Evolutionary conservation across 208 protist genomes (phyloP).

Genomic region (Acanthamoeba sp.): DNA sequence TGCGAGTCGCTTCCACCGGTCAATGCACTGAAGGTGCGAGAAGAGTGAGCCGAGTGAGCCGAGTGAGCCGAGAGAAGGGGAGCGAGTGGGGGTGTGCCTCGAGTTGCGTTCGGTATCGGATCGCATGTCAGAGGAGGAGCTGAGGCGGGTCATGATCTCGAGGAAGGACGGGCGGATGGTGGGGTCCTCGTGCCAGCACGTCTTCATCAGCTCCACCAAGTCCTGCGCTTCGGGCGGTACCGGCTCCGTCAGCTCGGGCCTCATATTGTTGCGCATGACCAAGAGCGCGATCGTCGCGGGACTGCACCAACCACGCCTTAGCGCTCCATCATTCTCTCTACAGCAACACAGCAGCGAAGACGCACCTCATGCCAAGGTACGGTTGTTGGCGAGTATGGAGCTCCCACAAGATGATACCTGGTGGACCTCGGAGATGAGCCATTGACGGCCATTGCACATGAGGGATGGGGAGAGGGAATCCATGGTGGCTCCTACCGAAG

Average conservation of each 20-base stretch:
- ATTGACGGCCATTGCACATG: no score
- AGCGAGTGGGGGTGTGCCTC: no score
- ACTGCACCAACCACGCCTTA: background rate
- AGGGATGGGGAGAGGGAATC: no score
- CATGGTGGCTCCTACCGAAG: no score
- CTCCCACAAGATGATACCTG: conserved; percentile 68
- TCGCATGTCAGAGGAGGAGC: background rate
- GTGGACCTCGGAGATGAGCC: no score
- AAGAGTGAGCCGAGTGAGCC: no score
- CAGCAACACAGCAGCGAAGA: no score
- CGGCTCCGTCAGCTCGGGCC: background rate
- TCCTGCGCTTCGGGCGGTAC: background rate
- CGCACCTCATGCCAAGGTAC: background rate
- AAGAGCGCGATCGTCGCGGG: background rate
- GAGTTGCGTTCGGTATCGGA: no score
- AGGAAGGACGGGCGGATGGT: conserved; percentile 51
- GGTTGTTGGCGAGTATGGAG: background rate
- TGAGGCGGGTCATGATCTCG: conserved; percentile 56
- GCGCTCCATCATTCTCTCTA: no score
- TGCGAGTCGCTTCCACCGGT: no score
- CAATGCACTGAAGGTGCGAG: no score
- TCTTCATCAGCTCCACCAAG: background rate
- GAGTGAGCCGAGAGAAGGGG: no score
- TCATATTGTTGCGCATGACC: background rate
- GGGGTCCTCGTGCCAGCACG: conserved; percentile 9